These are phyloP conservation scores for Trichosporon asahii DNA, from an alignment of 1,284 basidiomycete genomes.

Conservation along the genomic window DNA sequence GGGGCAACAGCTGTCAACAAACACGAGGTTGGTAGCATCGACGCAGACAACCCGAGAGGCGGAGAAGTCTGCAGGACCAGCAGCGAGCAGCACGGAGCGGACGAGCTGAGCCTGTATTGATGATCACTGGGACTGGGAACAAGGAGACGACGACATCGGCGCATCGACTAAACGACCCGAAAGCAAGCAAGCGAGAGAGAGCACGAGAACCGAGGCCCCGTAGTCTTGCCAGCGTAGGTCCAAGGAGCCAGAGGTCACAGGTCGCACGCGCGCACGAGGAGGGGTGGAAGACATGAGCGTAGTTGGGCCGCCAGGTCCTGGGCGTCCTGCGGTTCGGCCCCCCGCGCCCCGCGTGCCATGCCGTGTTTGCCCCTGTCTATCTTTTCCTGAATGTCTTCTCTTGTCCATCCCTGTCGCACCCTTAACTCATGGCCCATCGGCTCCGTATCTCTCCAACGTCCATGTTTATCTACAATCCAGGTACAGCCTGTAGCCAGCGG, in stretches of 20 bases:
- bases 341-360: conserved; percentile 6
- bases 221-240: background rate
- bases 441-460: conserved; percentile 3
- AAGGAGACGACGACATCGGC: background rate
- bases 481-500: background rate
- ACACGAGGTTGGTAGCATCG: conserved; percentile 5
- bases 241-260: background rate
- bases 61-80: background rate
- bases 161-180: background rate
- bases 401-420: background rate
- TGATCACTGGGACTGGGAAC: background rate
- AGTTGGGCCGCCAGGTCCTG: no score
- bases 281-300: no score
- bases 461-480: conserved; percentile 10
- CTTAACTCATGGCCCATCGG: conserved; percentile 4
- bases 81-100: background rate
- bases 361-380: conserved; percentile 11
- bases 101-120: background rate
- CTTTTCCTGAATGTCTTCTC: conserved; percentile 10
- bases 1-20: background rate
- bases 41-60: background rate
- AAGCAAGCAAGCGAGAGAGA: background rate
- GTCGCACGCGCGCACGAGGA: background rate
- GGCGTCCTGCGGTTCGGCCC: conserved; percentile 1
- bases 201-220: background rate